Base-by-base conservation (phyloP, 2,329 filamentous ascomycete species). In the Drechslerella coelobrocha region DNA sequence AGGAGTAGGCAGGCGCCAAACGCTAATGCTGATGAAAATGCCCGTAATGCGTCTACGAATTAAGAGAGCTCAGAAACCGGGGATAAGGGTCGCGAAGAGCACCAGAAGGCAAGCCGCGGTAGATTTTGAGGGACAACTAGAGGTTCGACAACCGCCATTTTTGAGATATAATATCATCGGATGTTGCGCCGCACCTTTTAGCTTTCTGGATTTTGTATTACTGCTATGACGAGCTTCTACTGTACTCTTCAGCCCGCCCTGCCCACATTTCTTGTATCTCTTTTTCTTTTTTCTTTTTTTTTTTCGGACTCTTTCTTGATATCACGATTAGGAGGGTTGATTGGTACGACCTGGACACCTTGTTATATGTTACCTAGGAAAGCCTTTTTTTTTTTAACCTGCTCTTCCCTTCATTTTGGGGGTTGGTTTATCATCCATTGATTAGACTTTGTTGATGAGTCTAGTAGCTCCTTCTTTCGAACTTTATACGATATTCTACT, bases 201-300 rank as follows among this genome's bases (percentile, higher is more conserved):
- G 21, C 41, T 19, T 45, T 45, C 41, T 21, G 41, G 37, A 21
- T 45, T 19, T 45, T 57, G 26, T 41, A 19, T 50, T 34, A 23
- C 50, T 31, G 29, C 29, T 31, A 12, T 31, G 29, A 6, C 12
- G 29, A 31, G 4, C 9, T 21, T 45, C 17, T 21, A 31, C 54
- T 45, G 47, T 34, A 23, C 37, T 47, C 45, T 61, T 5, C 14
- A 37, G 23, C n/a, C 29, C 43, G 24, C 26, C 19, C 2, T 23
- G 3, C 43, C 37, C 31, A 43, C 21, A 9, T 50, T 34, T 52
- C 51, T 54, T 61, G 24, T 51, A 51, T 31, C 47, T 19, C 47
- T 29, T 47, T 14, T n/a, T 29, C 7, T 14, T 34, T 45, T 61
- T 53, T 47, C 24, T 7, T 24, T 24, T 37, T 39, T 41, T 48